A percentile compares a stretch with the other conserved stretches of the same genome.
phyloP scores from a whole-genome alignment of 305 asterid genomes.

The Solanum aculeatissimum region DNA sequence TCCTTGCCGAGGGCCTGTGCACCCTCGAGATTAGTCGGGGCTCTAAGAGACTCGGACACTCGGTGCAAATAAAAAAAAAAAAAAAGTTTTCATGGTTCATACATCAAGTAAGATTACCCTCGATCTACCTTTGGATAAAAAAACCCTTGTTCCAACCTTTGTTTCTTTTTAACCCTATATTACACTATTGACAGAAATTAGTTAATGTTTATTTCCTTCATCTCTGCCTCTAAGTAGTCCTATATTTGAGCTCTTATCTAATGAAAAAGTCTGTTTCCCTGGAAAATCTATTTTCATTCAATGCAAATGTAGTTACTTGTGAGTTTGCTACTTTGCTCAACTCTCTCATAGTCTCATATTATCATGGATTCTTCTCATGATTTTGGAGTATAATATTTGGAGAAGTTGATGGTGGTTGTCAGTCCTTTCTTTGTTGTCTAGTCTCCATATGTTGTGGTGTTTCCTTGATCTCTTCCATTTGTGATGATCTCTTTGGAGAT shows the following conservation, averaged over 20 bases:
- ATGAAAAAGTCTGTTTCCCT: not conserved
- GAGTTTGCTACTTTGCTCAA: not conserved
- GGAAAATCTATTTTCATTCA: not conserved
- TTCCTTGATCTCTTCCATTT: not conserved
- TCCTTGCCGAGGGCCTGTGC: no score
- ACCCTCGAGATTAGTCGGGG: no score
- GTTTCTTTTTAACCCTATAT: no score
- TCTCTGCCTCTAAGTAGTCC: not conserved
- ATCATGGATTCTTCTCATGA: not conserved
- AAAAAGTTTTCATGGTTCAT: not conserved
- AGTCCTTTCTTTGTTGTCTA: not conserved
- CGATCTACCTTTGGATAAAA: not conserved
- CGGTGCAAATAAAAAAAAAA: no score
- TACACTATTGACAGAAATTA: not conserved
- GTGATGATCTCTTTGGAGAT: not conserved
- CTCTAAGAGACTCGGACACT: no score
- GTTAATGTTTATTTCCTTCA: not conserved
- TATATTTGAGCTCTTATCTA: not conserved
- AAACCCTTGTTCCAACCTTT: no score
- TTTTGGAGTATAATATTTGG: not conserved
- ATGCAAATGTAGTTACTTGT: not conserved
- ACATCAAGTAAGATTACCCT: no score
- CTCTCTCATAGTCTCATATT: not conserved
- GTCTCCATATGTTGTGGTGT: not conserved
- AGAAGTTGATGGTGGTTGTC: not conserved